These are phyloP conservation scores for Phycomyces nitens DNA, from an alignment of 192 early-diverging fungal species.

Conservation along the genomic window DNA sequence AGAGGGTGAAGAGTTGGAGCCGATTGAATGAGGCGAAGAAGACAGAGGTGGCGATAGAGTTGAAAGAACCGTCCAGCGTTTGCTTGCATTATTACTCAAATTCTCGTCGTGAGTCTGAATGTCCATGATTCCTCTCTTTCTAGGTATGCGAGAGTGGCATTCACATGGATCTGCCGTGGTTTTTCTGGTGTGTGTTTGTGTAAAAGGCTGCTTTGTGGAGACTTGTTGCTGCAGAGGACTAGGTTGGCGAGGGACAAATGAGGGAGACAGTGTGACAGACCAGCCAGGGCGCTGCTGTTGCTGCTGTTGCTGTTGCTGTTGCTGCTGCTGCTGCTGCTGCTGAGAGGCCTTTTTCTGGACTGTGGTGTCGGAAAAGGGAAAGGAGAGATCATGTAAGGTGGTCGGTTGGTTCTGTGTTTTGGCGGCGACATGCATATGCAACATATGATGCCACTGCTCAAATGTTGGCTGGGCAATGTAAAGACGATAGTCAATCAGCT, in stretches of 20 bases:
- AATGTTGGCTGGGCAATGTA: slow-evolving; percentile 47
- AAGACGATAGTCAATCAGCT: slow-evolving; percentile 76
- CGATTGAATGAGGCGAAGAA: background rate
- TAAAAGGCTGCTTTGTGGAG: background rate
- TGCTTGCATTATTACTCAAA: background rate
- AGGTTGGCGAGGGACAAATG: slow-evolving; percentile 16
- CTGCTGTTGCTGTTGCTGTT: background rate
- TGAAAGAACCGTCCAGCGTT: background rate
- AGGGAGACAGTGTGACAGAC: slow-evolving; percentile 11
- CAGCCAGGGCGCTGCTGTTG: background rate
- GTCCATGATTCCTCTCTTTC: background rate
- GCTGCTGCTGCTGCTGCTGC: background rate
- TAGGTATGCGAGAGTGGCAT: background rate
- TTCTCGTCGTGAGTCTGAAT: background rate
- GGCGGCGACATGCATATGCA: slow-evolving; percentile 22
- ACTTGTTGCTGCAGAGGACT: slow-evolving; percentile 13
- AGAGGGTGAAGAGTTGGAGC: background rate
- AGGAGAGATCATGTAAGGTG: slow-evolving; percentile 7
- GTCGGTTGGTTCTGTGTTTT: slow-evolving; percentile 20
- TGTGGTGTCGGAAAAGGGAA: slow-evolving; percentile 1
- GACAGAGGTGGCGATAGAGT: background rate
- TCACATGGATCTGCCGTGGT: background rate
- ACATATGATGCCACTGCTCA: slow-evolving; percentile 34
- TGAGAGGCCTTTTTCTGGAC: no score
- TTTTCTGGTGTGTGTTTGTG: background rate